A percentile compares a stretch with the other conserved stretches of the same genome.
These are phyloP conservation scores for Neckera pumila DNA, from an alignment of 225 moss, liverwort and hornwort species.

Conservation along the genomic window DNA sequence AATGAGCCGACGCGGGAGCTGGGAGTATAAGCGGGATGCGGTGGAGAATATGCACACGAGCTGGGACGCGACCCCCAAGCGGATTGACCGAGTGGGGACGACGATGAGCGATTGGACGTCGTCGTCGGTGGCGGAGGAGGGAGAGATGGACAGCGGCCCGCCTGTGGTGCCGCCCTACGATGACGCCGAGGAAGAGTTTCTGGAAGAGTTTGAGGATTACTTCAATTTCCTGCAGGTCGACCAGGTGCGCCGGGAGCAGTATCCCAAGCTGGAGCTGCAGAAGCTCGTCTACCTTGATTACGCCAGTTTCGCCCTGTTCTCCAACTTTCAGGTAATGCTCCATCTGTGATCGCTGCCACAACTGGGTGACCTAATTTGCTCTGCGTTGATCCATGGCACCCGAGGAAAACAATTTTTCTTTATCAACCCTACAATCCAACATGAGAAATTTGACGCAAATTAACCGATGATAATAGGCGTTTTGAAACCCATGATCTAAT, in stretches of 20 bases:
- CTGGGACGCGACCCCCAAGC: slow-evolving; percentile 11
- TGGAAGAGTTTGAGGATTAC: slow-evolving; percentile 82
- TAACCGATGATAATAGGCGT: not conserved
- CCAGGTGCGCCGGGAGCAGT: slow-evolving; percentile 68
- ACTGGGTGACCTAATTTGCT: not conserved
- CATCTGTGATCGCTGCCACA: not conserved
- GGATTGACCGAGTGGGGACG: not conserved
- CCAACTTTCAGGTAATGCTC: slow-evolving; percentile 52
- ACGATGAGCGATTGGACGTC: slow-evolving; percentile 39
- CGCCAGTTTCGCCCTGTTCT: slow-evolving; percentile 70
- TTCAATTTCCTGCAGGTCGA: slow-evolving; percentile 70
- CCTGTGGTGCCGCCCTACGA: slow-evolving; percentile 57
- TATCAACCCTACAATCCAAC: not conserved
- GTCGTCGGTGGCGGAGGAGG: slow-evolving; percentile 41
- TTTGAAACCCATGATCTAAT: not conserved
- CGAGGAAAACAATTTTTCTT: not conserved
- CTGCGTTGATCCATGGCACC: not conserved
- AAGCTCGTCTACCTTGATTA: slow-evolving; percentile 80
- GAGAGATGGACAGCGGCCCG: slow-evolving; percentile 53
- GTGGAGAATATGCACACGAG: slow-evolving; percentile 7
- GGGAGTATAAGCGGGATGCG: slow-evolving; percentile 2
- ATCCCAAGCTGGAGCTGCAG: slow-evolving; percentile 71
- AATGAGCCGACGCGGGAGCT: not conserved
- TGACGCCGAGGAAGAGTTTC: slow-evolving; percentile 77
- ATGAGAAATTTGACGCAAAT: not conserved